Evolutionary conservation across 176 grass and related monocot species (phyloP).

Genomic region (Zea luxurians): DNA sequence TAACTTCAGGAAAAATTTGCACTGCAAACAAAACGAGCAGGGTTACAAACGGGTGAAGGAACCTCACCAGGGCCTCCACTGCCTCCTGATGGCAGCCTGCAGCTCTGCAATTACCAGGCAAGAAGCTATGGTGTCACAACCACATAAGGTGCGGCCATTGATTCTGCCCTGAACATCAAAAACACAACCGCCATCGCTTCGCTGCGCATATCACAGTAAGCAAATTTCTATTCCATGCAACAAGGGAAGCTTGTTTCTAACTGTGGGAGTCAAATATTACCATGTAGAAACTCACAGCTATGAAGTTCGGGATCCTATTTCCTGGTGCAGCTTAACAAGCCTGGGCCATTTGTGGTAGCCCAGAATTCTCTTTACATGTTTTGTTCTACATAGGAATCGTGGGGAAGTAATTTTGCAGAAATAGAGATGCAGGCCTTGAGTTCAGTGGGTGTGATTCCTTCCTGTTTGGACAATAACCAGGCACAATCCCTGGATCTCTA

Average conservation of each 20-base stretch:
- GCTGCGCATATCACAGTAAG: constrained; percentile 54
- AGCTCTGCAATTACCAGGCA: constrained; percentile 60
- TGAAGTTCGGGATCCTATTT: constrained; percentile 86
- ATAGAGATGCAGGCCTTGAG: constrained; percentile 77
- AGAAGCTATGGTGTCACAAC: constrained; percentile 67
- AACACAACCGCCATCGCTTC: constrained; percentile 79
- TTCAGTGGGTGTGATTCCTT: constrained; percentile 92
- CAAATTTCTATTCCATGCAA: constrained; percentile 11
- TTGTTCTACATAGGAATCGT: constrained; percentile 77
- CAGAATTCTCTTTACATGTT: constrained; percentile 93
- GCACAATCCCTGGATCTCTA: constrained; percentile 85
- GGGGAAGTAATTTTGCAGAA: constrained; percentile 94
- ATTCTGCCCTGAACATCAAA: constrained; percentile 93
- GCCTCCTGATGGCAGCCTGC: neutral
- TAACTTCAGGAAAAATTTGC: too few relatives aligned
- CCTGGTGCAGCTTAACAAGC: constrained; percentile 82
- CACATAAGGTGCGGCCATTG: constrained; percentile 79
- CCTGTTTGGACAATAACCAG: constrained; percentile 81
- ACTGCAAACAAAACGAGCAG: too few relatives aligned
- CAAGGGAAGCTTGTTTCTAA: neutral
- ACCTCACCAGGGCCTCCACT: too few relatives aligned
- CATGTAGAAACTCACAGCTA: constrained; percentile 98
- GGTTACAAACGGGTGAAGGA: too few relatives aligned
- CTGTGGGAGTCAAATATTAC: constrained; percentile 41
- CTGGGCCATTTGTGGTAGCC: constrained; percentile 83